Evolutionary conservation across 768 basidiomycete genomes (phyloP).

Genomic region (Mycena venus): DNA sequence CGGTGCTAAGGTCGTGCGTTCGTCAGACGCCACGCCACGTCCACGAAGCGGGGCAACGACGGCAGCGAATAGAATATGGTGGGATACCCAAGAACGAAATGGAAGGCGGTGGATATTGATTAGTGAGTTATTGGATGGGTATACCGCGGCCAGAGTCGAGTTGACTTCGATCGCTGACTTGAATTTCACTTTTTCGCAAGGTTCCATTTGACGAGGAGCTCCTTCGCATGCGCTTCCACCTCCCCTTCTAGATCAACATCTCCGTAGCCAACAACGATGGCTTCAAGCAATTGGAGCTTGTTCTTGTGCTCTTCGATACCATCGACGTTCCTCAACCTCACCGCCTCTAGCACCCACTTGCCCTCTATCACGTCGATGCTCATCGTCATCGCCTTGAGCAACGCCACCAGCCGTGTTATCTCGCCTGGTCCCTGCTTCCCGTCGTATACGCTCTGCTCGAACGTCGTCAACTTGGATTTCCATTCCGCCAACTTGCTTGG

Average conservation of each 20-base stretch:
- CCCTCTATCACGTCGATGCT: background rate
- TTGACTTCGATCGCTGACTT: background rate
- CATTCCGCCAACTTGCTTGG: background rate
- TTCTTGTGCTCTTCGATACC: background rate
- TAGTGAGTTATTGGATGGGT: background rate
- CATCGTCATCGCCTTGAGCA: background rate
- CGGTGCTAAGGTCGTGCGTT: no score
- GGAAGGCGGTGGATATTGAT: background rate
- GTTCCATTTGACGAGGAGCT: conserved; percentile 2
- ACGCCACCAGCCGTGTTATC: background rate
- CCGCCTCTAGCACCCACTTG: conserved; percentile 2
- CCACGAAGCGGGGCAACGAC: no score
- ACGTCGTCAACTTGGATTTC: background rate
- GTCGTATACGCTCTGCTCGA: background rate
- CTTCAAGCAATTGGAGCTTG: conserved; percentile 11
- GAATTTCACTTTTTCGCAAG: background rate
- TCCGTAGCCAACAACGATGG: background rate
- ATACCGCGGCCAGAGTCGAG: background rate
- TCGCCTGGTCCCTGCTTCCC: conserved; percentile 8
- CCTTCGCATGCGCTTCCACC: background rate
- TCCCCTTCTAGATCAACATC: background rate
- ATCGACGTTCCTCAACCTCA: background rate
- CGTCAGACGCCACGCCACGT: no score
- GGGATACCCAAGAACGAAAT: background rate
- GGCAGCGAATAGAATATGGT: no score